Evolutionary conservation across 495 filamentous ascomycete genomes (phyloP), one percentile per base, ranked within the genome.

Genomic region (Penicillium manginii): DNA sequence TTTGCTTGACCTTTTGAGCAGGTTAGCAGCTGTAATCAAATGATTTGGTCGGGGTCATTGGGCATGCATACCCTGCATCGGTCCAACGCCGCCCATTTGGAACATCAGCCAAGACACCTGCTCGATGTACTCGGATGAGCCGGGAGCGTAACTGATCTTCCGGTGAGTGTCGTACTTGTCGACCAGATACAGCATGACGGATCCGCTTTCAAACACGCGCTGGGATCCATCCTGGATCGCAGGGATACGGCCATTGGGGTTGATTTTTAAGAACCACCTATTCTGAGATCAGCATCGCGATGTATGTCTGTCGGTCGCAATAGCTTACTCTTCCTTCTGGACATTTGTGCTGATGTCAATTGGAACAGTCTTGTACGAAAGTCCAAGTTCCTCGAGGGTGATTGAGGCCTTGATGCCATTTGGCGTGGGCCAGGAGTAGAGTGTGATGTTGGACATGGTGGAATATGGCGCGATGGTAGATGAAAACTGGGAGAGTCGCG

Each of bases 231-330:
- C 63, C 5, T 64, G 61, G 15, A 96, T 66, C 1, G 91, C 90
- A 7, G 92, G 92, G 55, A 96, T 93, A 42, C 92, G 89, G 52
- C 92, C 92, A 67, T 96, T 96, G 39, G 92, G 92, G 68, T 94
- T 96, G 67, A 96, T 92, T 19, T 84, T 85, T 29, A 94, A 78
- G 73, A 91, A 96, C 89, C 90, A 92, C 15, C 69, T 72, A n/a
- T 35, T 43, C 3, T 0, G 9, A 11, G 14, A 17, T 46, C 22
- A 40, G 37, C 17, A 0, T 43, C 40, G n/a, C 12, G 8, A 42
- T 18, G 51, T 11, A 54, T 12, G 22, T 68, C 70, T 59, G 6
- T 35, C 3, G 14, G 2, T 12, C 37, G 3, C 11, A 3, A 12
- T 7, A 32, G 11, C 79, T 69, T 80, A 57, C 82, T 83, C 74